Evolutionary conservation across 306 rosid genomes (phyloP).

Genomic region (Lathyrus aphaca): DNA sequence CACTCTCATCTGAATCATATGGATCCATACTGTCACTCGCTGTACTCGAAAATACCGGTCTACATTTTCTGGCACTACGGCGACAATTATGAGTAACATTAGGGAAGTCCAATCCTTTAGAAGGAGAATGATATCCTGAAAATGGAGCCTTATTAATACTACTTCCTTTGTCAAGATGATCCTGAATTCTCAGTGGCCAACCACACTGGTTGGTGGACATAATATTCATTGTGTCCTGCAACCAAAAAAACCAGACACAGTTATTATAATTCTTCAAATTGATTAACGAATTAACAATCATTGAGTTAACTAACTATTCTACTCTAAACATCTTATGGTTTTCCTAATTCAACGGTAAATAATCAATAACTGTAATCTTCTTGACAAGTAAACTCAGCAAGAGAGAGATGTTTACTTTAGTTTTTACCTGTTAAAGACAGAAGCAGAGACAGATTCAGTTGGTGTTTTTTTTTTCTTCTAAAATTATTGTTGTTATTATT

Average conservation of each 20-base stretch:
- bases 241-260: neutral
- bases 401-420: constrained; percentile 1
- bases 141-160: constrained; percentile 54
- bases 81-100: constrained; percentile 47
- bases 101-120: constrained; percentile 51
- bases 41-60: constrained; percentile 56
- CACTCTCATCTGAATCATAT: constrained; percentile 59
- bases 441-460: constrained; percentile 19
- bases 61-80: constrained; percentile 45
- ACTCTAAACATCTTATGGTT: constrained; percentile 26
- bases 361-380: neutral
- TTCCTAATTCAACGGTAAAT: constrained; percentile 4
- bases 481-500: neutral
- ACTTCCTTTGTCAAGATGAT: constrained; percentile 51
- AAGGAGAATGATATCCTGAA: constrained; percentile 51
- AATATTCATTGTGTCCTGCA: constrained; percentile 68
- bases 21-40: constrained; percentile 53
- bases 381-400: neutral
- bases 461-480: neutral
- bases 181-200: constrained; percentile 70
- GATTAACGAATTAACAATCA: neutral
- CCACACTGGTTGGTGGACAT: constrained; percentile 70
- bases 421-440: constrained; percentile 36
- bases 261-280: constrained; percentile 3
- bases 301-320: constrained; percentile 18